phyloP scores from a whole-genome alignment of 225 moss, liverwort and hornwort genomes.

The Straminergon stramineum region DNA sequence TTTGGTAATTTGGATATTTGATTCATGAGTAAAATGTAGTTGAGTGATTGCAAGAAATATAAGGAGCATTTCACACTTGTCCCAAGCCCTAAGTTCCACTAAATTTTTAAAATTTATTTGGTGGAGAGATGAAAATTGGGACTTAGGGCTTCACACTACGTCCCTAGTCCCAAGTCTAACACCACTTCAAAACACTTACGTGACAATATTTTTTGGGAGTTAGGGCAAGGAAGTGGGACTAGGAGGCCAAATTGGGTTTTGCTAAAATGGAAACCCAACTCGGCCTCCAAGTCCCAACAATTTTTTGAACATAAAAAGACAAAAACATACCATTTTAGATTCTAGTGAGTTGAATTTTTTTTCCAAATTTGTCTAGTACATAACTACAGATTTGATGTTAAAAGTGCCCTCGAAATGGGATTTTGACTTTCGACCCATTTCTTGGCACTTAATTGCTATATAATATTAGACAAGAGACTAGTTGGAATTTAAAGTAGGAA shows the following conservation, averaged over 20 bases:
- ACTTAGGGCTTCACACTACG: neutral
- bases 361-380: neutral
- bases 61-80: fast-evolving
- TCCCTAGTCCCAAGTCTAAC: neutral
- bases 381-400: neutral
- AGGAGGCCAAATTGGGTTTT: fast-evolving
- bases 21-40: neutral
- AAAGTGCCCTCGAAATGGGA: fast-evolving
- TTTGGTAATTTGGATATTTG: neutral
- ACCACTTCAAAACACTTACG: fast-evolving
- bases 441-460: fast-evolving
- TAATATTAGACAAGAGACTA: neutral
- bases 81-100: fast-evolving
- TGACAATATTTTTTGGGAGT: neutral
- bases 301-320: neutral
- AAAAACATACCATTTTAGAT: neutral
- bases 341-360: too few relatives aligned
- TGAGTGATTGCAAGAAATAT: neutral
- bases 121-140: neutral
- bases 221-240: fast-evolving
- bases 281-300: fast-evolving
- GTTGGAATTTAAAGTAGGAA: fast-evolving
- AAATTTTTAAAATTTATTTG: neutral
- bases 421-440: neutral
- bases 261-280: fast-evolving